Evolutionary conservation across 2,329 filamentous ascomycete genomes (phyloP).

Genomic region (Aphanocladium album): DNA sequence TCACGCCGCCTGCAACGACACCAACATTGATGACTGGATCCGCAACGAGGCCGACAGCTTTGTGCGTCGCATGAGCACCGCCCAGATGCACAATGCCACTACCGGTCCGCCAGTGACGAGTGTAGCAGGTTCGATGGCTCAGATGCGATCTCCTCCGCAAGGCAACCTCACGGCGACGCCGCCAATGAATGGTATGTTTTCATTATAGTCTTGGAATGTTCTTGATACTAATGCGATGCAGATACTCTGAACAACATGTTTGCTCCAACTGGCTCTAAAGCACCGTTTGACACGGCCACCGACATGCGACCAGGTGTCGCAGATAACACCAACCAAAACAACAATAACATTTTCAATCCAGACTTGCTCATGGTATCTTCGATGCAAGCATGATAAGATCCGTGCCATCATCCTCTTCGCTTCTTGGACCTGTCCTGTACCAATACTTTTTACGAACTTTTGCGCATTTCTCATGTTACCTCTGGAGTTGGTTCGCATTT

Average conservation of each 20-base stretch:
- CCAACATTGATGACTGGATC: conserved; percentile 50
- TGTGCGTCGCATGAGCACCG: conserved; percentile 27
- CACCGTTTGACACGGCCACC: background rate
- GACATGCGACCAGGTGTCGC: background rate
- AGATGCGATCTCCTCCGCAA: background rate
- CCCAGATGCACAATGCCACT: conserved; percentile 12
- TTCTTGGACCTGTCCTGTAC: background rate
- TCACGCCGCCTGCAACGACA: conserved; percentile 48
- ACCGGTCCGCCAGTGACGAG: background rate
- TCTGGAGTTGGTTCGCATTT: background rate
- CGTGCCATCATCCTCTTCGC: background rate
- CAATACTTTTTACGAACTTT: background rate
- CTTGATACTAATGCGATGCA: background rate
- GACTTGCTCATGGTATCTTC: conserved; percentile 1
- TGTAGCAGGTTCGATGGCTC: background rate
- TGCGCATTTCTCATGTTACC: background rate
- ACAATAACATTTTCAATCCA: conserved; percentile 7
- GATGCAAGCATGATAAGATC: background rate
- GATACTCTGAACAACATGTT: conserved; percentile 1
- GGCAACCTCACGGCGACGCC: background rate
- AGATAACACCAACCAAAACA: background rate
- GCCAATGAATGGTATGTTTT: conserved; percentile 8
- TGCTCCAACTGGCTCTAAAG: background rate
- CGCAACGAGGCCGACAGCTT: conserved; percentile 47
- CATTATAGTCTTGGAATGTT: background rate